Base-by-base conservation (phyloP, 2,329 filamentous ascomycete genomes). In the Ceratocystis destructans region DNA sequence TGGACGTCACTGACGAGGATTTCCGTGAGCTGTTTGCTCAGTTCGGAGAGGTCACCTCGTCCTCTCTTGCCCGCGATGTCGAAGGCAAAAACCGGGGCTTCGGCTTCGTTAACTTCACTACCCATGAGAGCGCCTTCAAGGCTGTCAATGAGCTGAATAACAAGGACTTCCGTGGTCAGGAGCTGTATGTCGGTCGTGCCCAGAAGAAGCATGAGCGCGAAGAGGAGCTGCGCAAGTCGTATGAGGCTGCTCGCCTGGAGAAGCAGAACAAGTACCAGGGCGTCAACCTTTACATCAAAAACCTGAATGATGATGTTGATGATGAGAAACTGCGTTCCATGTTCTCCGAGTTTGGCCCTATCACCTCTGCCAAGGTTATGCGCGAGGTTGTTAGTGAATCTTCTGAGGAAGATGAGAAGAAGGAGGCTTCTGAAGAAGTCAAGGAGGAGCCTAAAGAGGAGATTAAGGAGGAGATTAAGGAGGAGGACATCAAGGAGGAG, bases 161-260 rank as follows among this genome's bases (percentile, higher is more conserved):
- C 75, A 90, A 86, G 73, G 92, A 97, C 64, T 91, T 96, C 83
- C 89, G 88, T 74, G 89, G 90, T 69, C 91, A 97, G 82, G 94
- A 95, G 75, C 85, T 99, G 69, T 99, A 99, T 75, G 94, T 99
- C 71, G 94, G 94, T 72, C 92, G 94, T 76, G 94, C 94, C 67
- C 94, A 97, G 83, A 99, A 99, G 89, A 99, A 99, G 84, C 94
- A 97, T 77, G 94, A 99, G 82, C 94, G 94, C 74, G 94, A 99
- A 82, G 94, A 99, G 81, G 94, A 99, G 80, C 87, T 99, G 69
- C 92, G 94, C 80, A 96, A 90, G 83, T 96, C 96, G 74, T 97
- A 99, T 78, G 94, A 99, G 79, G 93, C 93, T 74, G 91, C 91
- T 73, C 93, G 94, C 73, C 83, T 95, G 73, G 94, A 99, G 84